A percentile compares a stretch with the other conserved stretches of the same genome.
Conservation (phyloP, 2,329 filamentous ascomycete species). For the Penicillium sclerotiorum region DNA sequence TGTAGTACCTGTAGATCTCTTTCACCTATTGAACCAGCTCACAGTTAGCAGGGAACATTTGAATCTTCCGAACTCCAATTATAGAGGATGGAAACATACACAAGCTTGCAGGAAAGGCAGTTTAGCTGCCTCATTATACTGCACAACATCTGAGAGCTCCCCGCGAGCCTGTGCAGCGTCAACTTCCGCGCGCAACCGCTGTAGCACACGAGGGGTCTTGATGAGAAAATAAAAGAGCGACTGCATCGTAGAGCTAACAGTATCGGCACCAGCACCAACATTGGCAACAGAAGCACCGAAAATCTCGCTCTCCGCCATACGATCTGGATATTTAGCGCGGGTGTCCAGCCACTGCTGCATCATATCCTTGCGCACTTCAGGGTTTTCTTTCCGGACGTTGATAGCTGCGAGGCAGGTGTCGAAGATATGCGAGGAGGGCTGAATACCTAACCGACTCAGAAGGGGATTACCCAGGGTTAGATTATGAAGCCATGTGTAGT, state of each 20-base stretch:
- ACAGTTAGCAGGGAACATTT: no score
- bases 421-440: conserved; percentile 43
- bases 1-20: conserved; percentile 41
- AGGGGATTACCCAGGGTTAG: conserved; percentile 42
- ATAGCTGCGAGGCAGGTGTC: conserved; percentile 39
- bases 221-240: conserved; percentile 42
- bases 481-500: conserved; percentile 40
- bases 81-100: conserved; percentile 19
- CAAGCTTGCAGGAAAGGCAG: conserved; percentile 41
- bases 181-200: conserved; percentile 24
- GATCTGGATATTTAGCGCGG: conserved; percentile 36
- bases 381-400: conserved; percentile 35
- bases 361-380: conserved; percentile 37
- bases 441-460: conserved; percentile 37
- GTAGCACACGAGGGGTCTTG: conserved; percentile 22
- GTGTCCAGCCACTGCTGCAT: conserved; percentile 41
- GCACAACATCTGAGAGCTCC: conserved; percentile 23
- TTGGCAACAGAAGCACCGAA: conserved; percentile 37
- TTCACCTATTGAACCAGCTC: conserved; percentile 35
- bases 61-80: background rate
- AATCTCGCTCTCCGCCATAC: conserved; percentile 38
- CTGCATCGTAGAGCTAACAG: conserved; percentile 39
- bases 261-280: conserved; percentile 44
- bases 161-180: conserved; percentile 23
- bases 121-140: conserved; percentile 32